phyloP scores from a whole-genome alignment of 106 monocot genomes.

The Dendrobium catenatum region DNA sequence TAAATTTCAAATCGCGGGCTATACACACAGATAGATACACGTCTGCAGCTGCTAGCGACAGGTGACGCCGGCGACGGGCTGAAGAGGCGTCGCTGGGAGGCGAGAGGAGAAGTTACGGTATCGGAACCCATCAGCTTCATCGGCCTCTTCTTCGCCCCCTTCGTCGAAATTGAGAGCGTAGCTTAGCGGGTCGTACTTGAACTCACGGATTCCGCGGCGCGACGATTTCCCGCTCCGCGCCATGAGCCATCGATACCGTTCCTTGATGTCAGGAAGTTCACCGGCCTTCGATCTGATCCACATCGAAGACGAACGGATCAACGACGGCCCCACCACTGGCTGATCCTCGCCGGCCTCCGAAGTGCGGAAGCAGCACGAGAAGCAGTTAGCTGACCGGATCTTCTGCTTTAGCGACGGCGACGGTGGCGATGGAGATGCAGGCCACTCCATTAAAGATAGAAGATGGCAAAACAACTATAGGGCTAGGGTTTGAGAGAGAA shows the following conservation, averaged over 20 bases:
- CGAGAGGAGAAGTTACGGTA: slow-evolving; percentile 3
- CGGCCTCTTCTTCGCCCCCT: slow-evolving; percentile 4
- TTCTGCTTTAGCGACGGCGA: slow-evolving; percentile 16
- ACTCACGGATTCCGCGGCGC: neutral
- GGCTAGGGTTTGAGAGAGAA: neutral
- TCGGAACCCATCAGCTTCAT: neutral
- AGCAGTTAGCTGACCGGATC: slow-evolving; percentile 34
- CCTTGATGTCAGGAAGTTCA: slow-evolving; percentile 36
- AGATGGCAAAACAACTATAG: neutral
- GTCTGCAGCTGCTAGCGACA: neutral
- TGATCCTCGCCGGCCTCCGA: neutral
- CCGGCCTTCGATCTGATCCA: slow-evolving; percentile 40
- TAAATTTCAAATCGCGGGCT: neutral
- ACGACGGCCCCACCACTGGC: slow-evolving; percentile 3
- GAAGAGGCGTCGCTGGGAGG: neutral
- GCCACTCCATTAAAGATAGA: slow-evolving; percentile 3
- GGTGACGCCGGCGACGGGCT: neutral
- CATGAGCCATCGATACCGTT: slow-evolving; percentile 17
- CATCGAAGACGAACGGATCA: slow-evolving; percentile 40
- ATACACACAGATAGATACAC: neutral
- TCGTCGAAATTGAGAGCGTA: slow-evolving; percentile 6
- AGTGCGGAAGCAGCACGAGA: slow-evolving; percentile 52
- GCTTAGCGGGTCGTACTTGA: slow-evolving; percentile 5
- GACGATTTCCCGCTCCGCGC: slow-evolving; percentile 10
- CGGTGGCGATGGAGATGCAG: neutral